Percentiles rank a stretch among this genome's conserved stretches.
phyloP scores from a whole-genome alignment of 306 rosid species.

The Mimosa bimucronata region DNA sequence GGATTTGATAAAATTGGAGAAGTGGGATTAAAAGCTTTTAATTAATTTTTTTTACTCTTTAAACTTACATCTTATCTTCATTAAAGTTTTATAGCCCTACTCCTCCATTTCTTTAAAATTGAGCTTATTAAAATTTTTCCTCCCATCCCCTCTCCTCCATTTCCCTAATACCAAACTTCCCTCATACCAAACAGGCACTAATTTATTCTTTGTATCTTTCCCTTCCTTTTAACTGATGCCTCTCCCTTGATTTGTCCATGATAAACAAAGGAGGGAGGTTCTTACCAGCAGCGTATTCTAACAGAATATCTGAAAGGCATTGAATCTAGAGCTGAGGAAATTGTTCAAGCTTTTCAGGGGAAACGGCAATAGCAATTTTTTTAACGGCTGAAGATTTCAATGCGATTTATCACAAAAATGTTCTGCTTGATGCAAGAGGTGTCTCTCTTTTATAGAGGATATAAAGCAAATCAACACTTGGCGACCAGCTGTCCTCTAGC shows the following conservation, averaged over 20 bases:
- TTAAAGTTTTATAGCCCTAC: too few species aligned
- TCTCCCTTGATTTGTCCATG: constrained; percentile 29
- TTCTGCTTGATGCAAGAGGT: constrained; percentile 39
- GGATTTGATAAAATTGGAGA: too few species aligned
- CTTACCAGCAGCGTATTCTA: constrained; percentile 85
- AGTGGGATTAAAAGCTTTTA: too few species aligned
- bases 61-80: too few species aligned
- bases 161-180: too few species aligned
- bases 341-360: constrained; percentile 70
- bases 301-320: constrained; percentile 84
- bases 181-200: too few species aligned
- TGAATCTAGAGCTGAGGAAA: constrained; percentile 69
- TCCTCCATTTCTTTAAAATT: too few species aligned
- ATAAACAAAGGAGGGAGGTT: constrained; percentile 82
- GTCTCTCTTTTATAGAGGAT: constrained; percentile 11
- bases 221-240: constrained; percentile 27
- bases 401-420: constrained; percentile 6
- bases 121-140: too few species aligned
- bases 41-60: too few species aligned
- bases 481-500: constrained; percentile 26
- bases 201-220: neutral
- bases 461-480: constrained; percentile 19
- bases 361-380: constrained; percentile 43
- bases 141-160: too few species aligned
- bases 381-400: constrained; percentile 23